phyloP scores from a whole-genome alignment of 768 basidiomycete species.

The Russula ochroleuca region DNA sequence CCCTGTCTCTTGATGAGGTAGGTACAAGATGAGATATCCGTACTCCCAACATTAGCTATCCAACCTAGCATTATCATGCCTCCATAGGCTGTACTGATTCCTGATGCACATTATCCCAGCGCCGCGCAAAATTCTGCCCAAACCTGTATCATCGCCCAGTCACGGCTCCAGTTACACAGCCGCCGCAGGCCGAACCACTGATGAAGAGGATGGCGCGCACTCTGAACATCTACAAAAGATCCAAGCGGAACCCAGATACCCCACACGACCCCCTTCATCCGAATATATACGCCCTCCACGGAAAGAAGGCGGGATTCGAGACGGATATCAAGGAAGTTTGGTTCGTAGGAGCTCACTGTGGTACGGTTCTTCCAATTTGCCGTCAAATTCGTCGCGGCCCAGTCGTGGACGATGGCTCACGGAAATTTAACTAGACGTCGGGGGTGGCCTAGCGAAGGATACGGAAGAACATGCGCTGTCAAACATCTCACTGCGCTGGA shows the following conservation, averaged over 20 bases:
- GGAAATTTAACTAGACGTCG: conserved; percentile 14
- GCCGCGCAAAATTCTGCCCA: conserved; percentile 58
- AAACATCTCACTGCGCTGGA: conserved; percentile 25
- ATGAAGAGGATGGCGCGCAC: not conserved
- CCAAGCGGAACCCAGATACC: conserved; percentile 10
- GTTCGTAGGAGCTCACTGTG: conserved; percentile 25
- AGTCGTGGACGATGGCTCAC: not conserved
- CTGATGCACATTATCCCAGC: conserved; percentile 37
- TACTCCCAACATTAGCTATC: not conserved
- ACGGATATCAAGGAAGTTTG: conserved; percentile 24
- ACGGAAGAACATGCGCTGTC: conserved; percentile 16
- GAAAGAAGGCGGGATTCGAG: not conserved
- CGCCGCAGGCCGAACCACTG: conserved; percentile 31
- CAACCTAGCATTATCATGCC: not conserved
- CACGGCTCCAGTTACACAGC: not conserved
- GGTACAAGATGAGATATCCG: conserved; percentile 19
- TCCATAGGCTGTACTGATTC: not conserved
- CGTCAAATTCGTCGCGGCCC: not conserved
- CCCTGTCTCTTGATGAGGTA: conserved; percentile 73
- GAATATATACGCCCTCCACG: no score
- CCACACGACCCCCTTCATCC: not conserved
- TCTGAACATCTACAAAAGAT: not conserved
- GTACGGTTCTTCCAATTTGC: not conserved
- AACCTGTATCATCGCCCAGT: conserved; percentile 56
- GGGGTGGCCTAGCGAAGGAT: conserved; percentile 20